phyloP scores from a whole-genome alignment of 306 rosid species.

The Herpetospermum pedunculosum region DNA sequence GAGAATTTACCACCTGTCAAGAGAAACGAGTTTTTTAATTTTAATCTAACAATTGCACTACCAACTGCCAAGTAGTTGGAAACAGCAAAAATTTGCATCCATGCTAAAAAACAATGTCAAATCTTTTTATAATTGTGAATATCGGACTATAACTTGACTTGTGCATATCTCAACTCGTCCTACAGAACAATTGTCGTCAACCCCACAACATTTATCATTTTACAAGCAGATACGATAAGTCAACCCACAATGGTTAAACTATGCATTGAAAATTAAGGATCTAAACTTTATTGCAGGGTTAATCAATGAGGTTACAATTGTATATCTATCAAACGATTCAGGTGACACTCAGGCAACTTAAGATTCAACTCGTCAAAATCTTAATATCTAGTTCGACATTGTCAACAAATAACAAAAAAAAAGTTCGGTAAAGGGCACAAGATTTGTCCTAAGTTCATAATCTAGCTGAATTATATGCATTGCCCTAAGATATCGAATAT shows the following conservation, averaged over 20 bases:
- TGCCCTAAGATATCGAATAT: not conserved
- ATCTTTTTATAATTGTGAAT: not conserved
- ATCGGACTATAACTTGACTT: too few species aligned
- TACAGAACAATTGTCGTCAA: not conserved
- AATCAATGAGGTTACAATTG: not conserved
- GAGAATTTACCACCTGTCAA: slow-evolving; percentile 62
- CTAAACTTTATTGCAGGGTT: not conserved
- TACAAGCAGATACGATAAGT: not conserved
- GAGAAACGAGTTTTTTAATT: not conserved
- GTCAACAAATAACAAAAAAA: not conserved
- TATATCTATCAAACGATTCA: not conserved
- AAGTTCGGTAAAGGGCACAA: not conserved
- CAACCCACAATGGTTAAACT: not conserved
- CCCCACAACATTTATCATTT: not conserved
- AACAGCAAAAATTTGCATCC: not conserved
- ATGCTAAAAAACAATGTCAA: not conserved
- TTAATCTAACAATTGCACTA: not conserved
- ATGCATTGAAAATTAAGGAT: not conserved
- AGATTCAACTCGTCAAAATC: not conserved
- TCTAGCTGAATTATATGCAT: not conserved
- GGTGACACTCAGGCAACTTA: not conserved
- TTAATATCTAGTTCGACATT: not conserved
- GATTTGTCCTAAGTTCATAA: not conserved
- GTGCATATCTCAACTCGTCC: not conserved
- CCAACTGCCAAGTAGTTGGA: not conserved